These are phyloP conservation scores for Picea sitchensis DNA, from an alignment of 75 land plant genomes.

Conservation along the genomic window DNA sequence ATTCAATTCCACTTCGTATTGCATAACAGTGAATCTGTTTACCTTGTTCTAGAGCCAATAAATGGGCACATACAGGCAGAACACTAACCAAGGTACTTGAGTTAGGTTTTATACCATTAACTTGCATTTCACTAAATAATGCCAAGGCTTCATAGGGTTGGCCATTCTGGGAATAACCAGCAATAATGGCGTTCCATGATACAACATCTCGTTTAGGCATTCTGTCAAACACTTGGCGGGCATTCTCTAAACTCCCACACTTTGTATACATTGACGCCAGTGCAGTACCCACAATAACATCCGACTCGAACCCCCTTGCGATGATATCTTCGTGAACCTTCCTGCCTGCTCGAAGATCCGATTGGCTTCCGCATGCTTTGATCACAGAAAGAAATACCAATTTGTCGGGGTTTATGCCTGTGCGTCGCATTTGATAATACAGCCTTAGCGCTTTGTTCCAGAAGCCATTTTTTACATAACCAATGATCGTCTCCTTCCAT, in stretches of 20 bases:
- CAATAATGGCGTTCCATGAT: constrained; percentile 48
- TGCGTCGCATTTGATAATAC: not conserved
- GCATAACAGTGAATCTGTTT: constrained; percentile 39
- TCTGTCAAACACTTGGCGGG: constrained; percentile 45
- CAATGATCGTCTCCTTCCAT: constrained; percentile 4
- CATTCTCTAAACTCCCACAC: constrained; percentile 16
- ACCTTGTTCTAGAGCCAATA: constrained; percentile 14
- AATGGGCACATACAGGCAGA: too few species aligned
- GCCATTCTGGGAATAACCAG: constrained; percentile 36
- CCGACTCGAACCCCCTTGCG: constrained; percentile 16
- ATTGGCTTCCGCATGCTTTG: not conserved
- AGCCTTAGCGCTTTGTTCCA: not conserved
- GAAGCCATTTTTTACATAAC: not conserved
- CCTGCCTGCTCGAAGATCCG: not conserved
- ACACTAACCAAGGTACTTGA: too few species aligned
- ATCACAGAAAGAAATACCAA: not conserved
- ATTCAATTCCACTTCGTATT: constrained; percentile 29
- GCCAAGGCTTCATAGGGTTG: not conserved
- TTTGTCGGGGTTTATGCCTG: not conserved
- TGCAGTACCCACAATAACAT: constrained; percentile 35
- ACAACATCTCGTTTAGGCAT: constrained; percentile 45
- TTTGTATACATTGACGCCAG: constrained; percentile 31
- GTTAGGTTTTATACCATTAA: too few species aligned
- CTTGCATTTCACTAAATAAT: too few species aligned
- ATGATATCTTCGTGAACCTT: constrained; percentile 24